phyloP scores from a whole-genome alignment of 768 basidiomycete species.

The Trametes meyenii region DNA sequence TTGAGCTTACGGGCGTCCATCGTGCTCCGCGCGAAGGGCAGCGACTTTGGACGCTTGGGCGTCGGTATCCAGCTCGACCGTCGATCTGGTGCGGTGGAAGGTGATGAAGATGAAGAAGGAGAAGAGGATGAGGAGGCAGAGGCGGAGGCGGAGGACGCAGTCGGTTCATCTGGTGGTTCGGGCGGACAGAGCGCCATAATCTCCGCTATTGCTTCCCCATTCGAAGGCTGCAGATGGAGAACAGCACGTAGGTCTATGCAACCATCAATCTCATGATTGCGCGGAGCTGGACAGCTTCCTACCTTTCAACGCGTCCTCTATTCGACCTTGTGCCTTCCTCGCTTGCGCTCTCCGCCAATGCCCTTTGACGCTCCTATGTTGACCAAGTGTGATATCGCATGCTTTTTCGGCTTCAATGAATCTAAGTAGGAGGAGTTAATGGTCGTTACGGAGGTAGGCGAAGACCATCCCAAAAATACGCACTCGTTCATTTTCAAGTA shows the following conservation, averaged over 20 bases:
- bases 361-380: conserved; percentile 70
- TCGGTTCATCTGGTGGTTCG: conserved; percentile 11
- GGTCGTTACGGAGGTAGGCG: background rate
- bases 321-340: conserved; percentile 57
- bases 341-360: conserved; percentile 72
- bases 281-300: background rate
- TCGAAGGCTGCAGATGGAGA: conserved; percentile 64
- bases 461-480: conserved; percentile 28
- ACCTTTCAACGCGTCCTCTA: conserved; percentile 66
- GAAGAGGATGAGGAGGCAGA: conserved; percentile 32
- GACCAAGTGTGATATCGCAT: conserved; percentile 63
- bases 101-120: conserved; percentile 22
- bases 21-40: conserved; percentile 54
- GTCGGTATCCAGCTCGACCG: conserved; percentile 41
- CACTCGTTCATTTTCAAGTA: conserved; percentile 72
- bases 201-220: conserved; percentile 62
- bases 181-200: conserved; percentile 43
- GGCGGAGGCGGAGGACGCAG: conserved; percentile 18
- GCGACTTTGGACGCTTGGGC: conserved; percentile 46
- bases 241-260: conserved; percentile 60
- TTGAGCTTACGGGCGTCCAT: conserved; percentile 58
- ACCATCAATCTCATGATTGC: background rate
- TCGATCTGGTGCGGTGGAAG: conserved; percentile 15
- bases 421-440: conserved; percentile 38
- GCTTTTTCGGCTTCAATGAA: conserved; percentile 75